phyloP scores from a whole-genome alignment of 2,329 filamentous ascomycete genomes.

The Cyclaneusma minus region DNA sequence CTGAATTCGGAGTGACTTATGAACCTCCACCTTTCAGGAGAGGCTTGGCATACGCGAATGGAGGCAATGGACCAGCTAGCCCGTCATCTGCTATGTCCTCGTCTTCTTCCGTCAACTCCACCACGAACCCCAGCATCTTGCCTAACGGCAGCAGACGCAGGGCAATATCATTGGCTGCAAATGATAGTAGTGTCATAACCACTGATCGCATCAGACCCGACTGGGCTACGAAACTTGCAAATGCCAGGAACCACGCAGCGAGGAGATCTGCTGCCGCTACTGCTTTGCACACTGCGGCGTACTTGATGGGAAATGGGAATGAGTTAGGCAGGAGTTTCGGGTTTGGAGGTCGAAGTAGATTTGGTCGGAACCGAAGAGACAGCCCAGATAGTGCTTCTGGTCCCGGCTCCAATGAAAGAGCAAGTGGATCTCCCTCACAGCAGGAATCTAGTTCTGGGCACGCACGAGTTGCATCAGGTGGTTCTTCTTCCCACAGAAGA shows the following conservation, averaged over 20 bases:
- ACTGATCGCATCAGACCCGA: conserved; percentile 88
- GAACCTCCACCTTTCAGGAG: conserved; percentile 76
- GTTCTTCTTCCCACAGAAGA: conserved; percentile 24
- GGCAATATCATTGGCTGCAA: conserved; percentile 62
- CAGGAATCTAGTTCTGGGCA: conserved; percentile 10
- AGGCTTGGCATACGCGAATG: conserved; percentile 55
- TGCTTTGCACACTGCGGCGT: conserved; percentile 85
- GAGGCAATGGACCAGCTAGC: conserved; percentile 32
- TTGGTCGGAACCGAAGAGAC: conserved; percentile 15
- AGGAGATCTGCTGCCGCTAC: conserved; percentile 84
- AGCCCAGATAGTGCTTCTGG: conserved; percentile 18
- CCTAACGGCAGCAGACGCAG: conserved; percentile 30
- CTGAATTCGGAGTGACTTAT: conserved; percentile 95
- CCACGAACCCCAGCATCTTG: conserved; percentile 13
- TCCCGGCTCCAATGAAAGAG: conserved; percentile 19
- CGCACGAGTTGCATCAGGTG: conserved; percentile 14
- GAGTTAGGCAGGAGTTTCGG: conserved; percentile 13
- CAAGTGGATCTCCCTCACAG: conserved; percentile 10
- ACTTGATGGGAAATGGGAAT: conserved; percentile 59
- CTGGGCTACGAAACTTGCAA: conserved; percentile 79
- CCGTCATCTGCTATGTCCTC: conserved; percentile 68
- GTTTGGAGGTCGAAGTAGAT: conserved; percentile 14
- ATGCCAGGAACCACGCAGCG: conserved; percentile 71
- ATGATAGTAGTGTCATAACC: conserved; percentile 72
- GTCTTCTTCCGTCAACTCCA: conserved; percentile 59